These are phyloP conservation scores for Diaporthe nobilis DNA, from an alignment of 2,329 filamentous ascomycete genomes.

Conservation along the genomic window DNA sequence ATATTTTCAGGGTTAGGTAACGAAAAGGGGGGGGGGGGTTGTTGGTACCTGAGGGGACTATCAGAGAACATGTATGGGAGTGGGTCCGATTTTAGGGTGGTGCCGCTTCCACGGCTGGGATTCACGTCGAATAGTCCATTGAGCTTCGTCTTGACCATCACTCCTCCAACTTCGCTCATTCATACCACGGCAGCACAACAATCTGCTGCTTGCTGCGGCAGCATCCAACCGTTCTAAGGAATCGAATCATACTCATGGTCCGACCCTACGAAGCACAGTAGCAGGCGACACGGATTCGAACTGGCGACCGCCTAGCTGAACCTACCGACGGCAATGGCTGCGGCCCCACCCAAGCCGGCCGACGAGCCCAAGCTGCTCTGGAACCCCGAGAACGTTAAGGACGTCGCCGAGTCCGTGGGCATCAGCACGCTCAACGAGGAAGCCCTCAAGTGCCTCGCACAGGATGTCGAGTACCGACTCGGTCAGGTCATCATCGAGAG, in stretches of 20 bases:
- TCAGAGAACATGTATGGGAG: background rate
- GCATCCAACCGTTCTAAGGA: background rate
- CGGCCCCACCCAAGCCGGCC: slow-evolving; percentile 40
- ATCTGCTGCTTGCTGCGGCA: background rate
- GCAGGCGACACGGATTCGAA: slow-evolving; percentile 19
- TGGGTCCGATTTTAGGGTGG: background rate
- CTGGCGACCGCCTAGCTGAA: slow-evolving; percentile 12
- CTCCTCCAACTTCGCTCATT: background rate
- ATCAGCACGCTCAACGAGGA: slow-evolving; percentile 87
- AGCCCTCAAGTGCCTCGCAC: slow-evolving; percentile 86
- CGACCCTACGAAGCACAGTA: background rate
- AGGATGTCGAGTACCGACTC: slow-evolving; percentile 96
- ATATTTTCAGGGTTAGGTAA: background rate
- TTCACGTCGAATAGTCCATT: background rate
- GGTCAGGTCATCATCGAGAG: slow-evolving; percentile 95
- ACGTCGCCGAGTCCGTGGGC: slow-evolving; percentile 96
- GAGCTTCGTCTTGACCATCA: background rate
- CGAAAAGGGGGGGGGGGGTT: no score
- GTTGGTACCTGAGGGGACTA: no score
- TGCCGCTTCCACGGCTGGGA: background rate
- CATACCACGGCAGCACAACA: background rate
- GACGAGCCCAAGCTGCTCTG: slow-evolving; percentile 77
- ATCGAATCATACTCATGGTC: slow-evolving; percentile 12
- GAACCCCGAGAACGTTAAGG: slow-evolving; percentile 96
- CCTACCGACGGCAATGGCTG: slow-evolving; percentile 39